phyloP scores from a whole-genome alignment of 2,329 filamentous ascomycete genomes.

The Claviceps lovelessii region DNA sequence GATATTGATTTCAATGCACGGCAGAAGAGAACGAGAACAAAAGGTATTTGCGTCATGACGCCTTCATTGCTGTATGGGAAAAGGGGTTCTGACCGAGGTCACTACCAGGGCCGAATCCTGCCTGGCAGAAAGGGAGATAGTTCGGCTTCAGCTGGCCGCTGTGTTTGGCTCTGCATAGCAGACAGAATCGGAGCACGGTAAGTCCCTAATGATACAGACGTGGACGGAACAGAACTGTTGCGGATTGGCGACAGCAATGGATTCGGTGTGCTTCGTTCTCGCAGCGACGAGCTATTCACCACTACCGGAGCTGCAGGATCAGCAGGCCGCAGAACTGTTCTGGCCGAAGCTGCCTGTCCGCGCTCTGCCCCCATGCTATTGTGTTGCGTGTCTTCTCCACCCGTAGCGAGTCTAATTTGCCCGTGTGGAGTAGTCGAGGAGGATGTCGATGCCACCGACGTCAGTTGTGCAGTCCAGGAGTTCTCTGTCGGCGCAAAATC shows the following conservation, averaged over 20 bases:
- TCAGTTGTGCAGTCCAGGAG: background rate
- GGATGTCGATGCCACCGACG: background rate
- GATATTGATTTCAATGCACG: background rate
- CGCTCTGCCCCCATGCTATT: background rate
- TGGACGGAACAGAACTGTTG: background rate
- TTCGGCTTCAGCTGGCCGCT: background rate
- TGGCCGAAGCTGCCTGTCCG: background rate
- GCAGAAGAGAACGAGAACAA: background rate
- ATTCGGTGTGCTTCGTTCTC: background rate
- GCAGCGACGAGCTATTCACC: slow-evolving; percentile 2
- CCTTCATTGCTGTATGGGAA: background rate
- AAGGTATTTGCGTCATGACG: background rate
- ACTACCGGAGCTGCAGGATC: background rate
- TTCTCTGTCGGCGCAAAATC: background rate
- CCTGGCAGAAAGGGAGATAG: background rate
- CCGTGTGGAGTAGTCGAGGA: background rate
- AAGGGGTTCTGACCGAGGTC: background rate
- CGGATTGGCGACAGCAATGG: background rate
- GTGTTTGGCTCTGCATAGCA: background rate
- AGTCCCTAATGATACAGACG: background rate
- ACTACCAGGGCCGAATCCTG: slow-evolving; percentile 5
- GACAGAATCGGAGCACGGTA: background rate
- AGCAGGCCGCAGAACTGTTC: background rate
- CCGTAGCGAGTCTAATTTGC: background rate
- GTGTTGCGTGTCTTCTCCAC: background rate